Conservation (phyloP, 805 yeast species). For the Yamadazyma scolyti region DNA sequence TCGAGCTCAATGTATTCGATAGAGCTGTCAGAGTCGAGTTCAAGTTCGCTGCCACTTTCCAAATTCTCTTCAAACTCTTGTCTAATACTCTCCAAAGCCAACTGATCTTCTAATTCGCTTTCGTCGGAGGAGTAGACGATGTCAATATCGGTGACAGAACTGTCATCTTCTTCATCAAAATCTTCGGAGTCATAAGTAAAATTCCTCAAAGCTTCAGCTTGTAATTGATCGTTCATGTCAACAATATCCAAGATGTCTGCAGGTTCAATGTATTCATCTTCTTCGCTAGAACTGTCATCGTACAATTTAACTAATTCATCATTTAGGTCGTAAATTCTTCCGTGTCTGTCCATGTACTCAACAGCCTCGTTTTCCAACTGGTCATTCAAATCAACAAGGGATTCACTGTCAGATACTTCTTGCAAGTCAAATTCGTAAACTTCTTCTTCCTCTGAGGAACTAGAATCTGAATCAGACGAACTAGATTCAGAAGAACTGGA, state of each 20-base stretch:
- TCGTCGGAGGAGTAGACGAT: constrained; percentile 26
- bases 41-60: constrained; percentile 23
- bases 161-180: constrained; percentile 10
- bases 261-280: constrained; percentile 20
- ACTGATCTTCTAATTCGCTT: constrained; percentile 26
- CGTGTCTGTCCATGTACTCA: constrained; percentile 22
- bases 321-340: constrained; percentile 24
- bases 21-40: constrained; percentile 17
- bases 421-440: constrained; percentile 27
- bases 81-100: constrained; percentile 34
- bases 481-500: constrained; percentile 6
- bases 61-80: constrained; percentile 32
- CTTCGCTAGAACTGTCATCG: constrained; percentile 16
- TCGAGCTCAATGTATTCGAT: constrained; percentile 29
- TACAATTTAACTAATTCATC: constrained; percentile 25
- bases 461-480: constrained; percentile 9
- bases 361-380: constrained; percentile 28
- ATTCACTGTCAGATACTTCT: constrained; percentile 13
- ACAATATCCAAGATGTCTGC: constrained; percentile 30
- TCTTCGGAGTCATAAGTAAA: constrained; percentile 1
- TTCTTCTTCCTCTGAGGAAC: constrained; percentile 17
- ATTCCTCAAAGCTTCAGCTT: constrained; percentile 24
- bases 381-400: constrained; percentile 28
- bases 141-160: constrained; percentile 19
- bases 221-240: constrained; percentile 38